Percentiles rank a stretch among this genome's conserved stretches.
These are phyloP conservation scores for Leucaena leucocephala DNA, from an alignment of 306 rosid genomes.

Conservation along the genomic window DNA sequence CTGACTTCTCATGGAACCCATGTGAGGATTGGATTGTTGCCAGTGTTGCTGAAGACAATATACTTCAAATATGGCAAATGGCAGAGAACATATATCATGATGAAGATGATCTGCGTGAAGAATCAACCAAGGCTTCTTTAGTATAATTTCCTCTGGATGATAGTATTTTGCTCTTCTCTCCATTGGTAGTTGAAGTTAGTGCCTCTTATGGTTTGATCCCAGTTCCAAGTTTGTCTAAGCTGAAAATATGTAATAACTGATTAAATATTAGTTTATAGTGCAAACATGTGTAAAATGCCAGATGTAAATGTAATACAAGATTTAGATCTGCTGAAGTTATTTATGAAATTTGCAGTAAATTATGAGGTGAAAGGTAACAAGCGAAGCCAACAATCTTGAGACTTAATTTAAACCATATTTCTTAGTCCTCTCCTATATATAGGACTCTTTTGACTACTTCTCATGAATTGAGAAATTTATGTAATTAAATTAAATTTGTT, in stretches of 20 bases:
- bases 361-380: background rate
- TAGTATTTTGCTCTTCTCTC: background rate
- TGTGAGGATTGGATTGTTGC: slow-evolving; percentile 98
- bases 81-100: slow-evolving; percentile 98
- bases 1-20: slow-evolving; percentile 97
- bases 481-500: too few species aligned
- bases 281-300: background rate
- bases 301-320: background rate
- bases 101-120: slow-evolving; percentile 95
- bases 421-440: background rate
- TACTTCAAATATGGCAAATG: slow-evolving; percentile 99
- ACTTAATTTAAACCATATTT: background rate
- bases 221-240: background rate
- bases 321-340: background rate
- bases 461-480: too few species aligned
- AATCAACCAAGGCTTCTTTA: slow-evolving; percentile 70
- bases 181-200: background rate
- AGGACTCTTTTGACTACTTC: background rate
- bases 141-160: slow-evolving; percentile 36
- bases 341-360: background rate
- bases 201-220: background rate
- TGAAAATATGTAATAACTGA: background rate
- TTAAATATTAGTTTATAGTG: background rate
- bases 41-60: slow-evolving; percentile 97
- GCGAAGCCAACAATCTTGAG: background rate